Percentiles rank a stretch among this genome's conserved stretches.
Evolutionary conservation across 805 yeast species (phyloP).

Genomic region (Hanseniaspora meyeri): DNA sequence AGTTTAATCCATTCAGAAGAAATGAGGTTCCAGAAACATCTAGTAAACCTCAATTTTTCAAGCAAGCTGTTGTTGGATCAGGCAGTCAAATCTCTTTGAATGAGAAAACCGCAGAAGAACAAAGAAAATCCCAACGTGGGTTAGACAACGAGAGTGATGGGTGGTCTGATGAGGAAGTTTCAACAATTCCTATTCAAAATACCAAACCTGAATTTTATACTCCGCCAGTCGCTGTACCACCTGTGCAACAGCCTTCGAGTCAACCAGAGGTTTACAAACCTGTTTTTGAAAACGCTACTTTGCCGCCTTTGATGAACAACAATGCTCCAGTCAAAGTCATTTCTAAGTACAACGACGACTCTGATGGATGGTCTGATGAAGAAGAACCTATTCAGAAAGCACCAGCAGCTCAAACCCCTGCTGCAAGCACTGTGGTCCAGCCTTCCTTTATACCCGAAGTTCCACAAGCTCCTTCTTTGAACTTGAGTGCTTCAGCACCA

Average conservation of each 20-base stretch:
- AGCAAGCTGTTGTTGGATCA: conserved; percentile 27
- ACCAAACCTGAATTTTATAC: not conserved
- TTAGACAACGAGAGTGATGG: conserved; percentile 28
- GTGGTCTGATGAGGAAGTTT: conserved; percentile 17
- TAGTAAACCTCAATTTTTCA: conserved; percentile 42
- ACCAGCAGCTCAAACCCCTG: conserved; percentile 1
- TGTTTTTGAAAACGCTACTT: not conserved
- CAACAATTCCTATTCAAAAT: conserved; percentile 7
- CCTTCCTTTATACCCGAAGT: conserved; percentile 12
- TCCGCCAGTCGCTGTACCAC: conserved; percentile 1
- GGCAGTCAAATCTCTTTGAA: conserved; percentile 31
- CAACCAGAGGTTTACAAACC: conserved; percentile 10
- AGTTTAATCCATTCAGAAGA: conserved; percentile 42
- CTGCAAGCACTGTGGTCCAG: no score
- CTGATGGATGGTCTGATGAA: conserved; percentile 15
- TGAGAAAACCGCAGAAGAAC: conserved; percentile 50
- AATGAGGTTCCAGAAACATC: conserved; percentile 13
- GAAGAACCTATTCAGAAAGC: conserved; percentile 1
- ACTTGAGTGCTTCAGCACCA: not conserved
- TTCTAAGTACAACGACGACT: conserved; percentile 6
- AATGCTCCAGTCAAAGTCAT: not conserved
- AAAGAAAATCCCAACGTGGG: conserved; percentile 58
- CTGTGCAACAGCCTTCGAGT: conserved; percentile 4
- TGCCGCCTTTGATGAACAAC: conserved; percentile 3
- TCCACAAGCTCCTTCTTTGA: conserved; percentile 6